A percentile compares a stretch with the other conserved stretches of the same genome.
Conservation (phyloP, 164 flowering plant genomes). For the grape (Vitis vinifera) region ASM3070453v1 NC_081809.1:7685501-7686000, state of each 20-base stretch:
- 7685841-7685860: not conserved
- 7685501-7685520: too few relatives aligned
- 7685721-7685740: conserved; percentile 76
- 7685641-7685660: conserved; percentile 76
- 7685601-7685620: conserved; percentile 71
- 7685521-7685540: not conserved
- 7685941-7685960: too few relatives aligned
- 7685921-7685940: too few relatives aligned
- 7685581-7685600: conserved; percentile 46
- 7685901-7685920: too few relatives aligned
- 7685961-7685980: too few relatives aligned
- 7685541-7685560: not conserved
- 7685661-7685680: conserved; percentile 47
- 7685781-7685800: conserved; percentile 86
- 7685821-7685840: not conserved
- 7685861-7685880: not conserved
- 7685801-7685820: not conserved
- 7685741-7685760: conserved; percentile 61
- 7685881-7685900: not conserved
- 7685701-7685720: conserved; percentile 31
- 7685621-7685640: conserved; percentile 73
- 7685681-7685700: conserved; percentile 47
- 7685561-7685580: conserved; percentile 63
- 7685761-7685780: conserved; percentile 85
- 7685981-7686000: too few relatives aligned